Conservation (phyloP, 345 rosid genomes). For the Mangifera indica region DNA sequence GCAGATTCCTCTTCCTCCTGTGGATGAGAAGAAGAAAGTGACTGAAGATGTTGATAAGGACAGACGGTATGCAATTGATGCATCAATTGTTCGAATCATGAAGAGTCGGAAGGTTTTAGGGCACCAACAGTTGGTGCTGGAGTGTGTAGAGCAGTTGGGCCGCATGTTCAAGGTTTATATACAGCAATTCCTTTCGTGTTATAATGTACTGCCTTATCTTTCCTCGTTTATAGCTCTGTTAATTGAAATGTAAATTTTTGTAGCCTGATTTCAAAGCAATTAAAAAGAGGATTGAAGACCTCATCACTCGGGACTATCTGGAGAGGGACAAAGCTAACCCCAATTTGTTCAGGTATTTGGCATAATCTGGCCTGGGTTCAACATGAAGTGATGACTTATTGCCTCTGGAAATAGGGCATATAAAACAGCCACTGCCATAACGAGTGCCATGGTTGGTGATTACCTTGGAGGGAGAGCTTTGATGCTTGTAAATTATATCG, state of each 20-base stretch:
- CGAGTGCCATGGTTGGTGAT: too few species aligned
- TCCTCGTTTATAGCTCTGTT: too few species aligned
- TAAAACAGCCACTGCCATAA: too few species aligned
- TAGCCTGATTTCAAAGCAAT: slow-evolving; percentile 46
- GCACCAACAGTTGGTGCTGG: slow-evolving; percentile 40
- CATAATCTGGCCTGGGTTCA: slow-evolving; percentile 11
- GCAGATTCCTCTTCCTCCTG: slow-evolving; percentile 59
- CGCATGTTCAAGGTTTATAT: slow-evolving; percentile 25
- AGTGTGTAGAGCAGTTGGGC: slow-evolving; percentile 42
- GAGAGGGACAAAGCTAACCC: slow-evolving; percentile 44
- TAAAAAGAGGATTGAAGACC: slow-evolving; percentile 41
- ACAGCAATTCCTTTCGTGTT: too few species aligned
- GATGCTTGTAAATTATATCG: too few species aligned
- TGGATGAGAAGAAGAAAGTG: slow-evolving; percentile 58
- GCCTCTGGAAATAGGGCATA: too few species aligned
- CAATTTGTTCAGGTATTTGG: slow-evolving; percentile 29
- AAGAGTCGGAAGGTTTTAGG: slow-evolving; percentile 47
- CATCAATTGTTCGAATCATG: slow-evolving; percentile 51
- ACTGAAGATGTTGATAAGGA: slow-evolving; percentile 62
- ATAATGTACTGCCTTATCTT: too few species aligned
- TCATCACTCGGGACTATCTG: slow-evolving; percentile 38
- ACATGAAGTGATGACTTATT: too few species aligned
- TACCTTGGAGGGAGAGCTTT: too few species aligned
- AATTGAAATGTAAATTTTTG: too few species aligned
- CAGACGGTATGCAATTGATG: slow-evolving; percentile 42